Percentiles rank a stretch among this genome's conserved stretches.
These are phyloP conservation scores for Candida sithepensis DNA, from an alignment of 805 yeast species.

Conservation along the genomic window DNA sequence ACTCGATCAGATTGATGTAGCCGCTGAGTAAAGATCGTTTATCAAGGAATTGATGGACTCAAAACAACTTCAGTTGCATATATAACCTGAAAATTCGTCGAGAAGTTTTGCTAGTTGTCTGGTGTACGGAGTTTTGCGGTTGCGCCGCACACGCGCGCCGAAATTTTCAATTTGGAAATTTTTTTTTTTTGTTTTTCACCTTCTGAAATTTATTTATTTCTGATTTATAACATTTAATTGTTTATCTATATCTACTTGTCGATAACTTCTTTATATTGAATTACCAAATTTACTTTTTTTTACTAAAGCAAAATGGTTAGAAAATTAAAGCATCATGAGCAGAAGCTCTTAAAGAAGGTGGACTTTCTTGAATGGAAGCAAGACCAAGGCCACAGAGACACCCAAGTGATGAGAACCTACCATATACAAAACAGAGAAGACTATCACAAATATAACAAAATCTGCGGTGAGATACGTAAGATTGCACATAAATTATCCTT, in stretches of 20 bases:
- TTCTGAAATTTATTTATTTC: background rate
- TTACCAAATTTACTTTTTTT: too few relatives aligned
- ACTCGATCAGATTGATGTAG: too few relatives aligned
- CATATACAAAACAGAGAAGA: constrained; percentile 95
- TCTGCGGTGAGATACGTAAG: constrained; percentile 89
- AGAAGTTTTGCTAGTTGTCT: background rate
- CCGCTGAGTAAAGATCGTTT: too few relatives aligned
- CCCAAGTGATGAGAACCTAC: constrained; percentile 93
- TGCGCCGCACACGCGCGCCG: too few relatives aligned
- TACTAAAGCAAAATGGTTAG: constrained; percentile 83
- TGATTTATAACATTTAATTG: background rate
- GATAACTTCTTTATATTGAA: too few relatives aligned
- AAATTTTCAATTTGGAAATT: too few relatives aligned
- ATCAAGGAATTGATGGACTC: too few relatives aligned
- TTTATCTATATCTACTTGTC: background rate
- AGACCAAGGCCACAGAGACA: constrained; percentile 90
- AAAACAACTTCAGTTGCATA: too few relatives aligned
- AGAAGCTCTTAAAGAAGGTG: constrained; percentile 89
- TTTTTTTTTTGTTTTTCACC: too few relatives aligned
- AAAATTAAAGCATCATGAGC: constrained; percentile 90
- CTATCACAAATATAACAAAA: constrained; percentile 87
- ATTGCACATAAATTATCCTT: constrained; percentile 82
- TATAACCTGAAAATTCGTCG: background rate
- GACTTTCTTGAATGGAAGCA: constrained; percentile 98
- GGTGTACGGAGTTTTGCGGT: background rate